These are phyloP conservation scores for Royoungia palumana DNA, from an alignment of 768 basidiomycete species.

Conservation along the genomic window DNA sequence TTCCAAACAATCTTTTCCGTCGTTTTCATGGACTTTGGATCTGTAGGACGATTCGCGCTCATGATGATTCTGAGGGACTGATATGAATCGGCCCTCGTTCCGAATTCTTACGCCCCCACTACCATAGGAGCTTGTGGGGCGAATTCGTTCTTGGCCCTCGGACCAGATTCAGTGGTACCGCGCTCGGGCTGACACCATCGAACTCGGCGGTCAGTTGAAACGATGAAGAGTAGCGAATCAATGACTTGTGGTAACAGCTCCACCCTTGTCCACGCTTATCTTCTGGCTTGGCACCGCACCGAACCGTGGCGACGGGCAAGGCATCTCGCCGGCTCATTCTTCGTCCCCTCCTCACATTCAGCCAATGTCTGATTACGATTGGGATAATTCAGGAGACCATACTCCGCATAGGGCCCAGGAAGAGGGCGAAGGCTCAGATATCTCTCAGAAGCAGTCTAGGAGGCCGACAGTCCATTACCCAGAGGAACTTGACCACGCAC, in stretches of 20 bases:
- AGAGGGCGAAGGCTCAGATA: constrained; percentile 13
- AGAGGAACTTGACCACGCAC: constrained; percentile 35
- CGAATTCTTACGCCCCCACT: no score
- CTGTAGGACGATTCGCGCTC: constrained; percentile 17
- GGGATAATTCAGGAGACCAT: background rate
- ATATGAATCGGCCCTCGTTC: background rate
- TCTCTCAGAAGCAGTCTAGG: constrained; percentile 9
- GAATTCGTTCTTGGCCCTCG: no score
- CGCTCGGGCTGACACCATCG: no score
- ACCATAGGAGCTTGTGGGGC: constrained; percentile 10
- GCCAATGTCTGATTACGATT: constrained; percentile 17
- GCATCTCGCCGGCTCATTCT: constrained; percentile 15
- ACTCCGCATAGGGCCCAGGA: constrained; percentile 3
- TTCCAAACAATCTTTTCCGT: constrained; percentile 44
- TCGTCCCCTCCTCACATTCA: constrained; percentile 13
- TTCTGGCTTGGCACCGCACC: no score
- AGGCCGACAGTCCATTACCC: constrained; percentile 54
- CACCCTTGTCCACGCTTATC: no score
- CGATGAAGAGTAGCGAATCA: no score
- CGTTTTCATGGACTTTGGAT: constrained; percentile 33
- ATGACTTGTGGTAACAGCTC: no score
- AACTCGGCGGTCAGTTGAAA: no score
- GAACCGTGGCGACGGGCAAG: constrained; percentile 11
- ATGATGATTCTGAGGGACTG: constrained; percentile 11
- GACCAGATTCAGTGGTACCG: no score